Evolutionary conservation across 2,329 filamentous ascomycete genomes (phyloP).

Genomic region (Aspergillus aculeatus): DNA sequence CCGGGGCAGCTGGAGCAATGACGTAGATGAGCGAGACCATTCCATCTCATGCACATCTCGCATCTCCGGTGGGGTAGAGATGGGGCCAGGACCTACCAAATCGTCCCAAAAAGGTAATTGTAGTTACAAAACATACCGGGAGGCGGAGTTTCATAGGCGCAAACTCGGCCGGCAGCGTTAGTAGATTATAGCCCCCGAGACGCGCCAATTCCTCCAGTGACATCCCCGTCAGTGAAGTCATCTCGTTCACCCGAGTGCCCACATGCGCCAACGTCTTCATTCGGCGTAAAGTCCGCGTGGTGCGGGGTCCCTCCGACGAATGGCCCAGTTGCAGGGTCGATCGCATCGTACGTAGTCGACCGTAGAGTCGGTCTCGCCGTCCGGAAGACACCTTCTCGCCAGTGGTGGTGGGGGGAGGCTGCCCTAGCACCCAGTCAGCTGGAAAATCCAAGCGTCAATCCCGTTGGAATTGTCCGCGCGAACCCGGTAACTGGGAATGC

Average conservation of each 20-base stretch:
- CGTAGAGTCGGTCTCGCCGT: constrained; percentile 24
- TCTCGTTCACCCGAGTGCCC: constrained; percentile 24
- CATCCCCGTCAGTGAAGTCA: constrained; percentile 38
- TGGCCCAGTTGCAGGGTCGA: constrained; percentile 32
- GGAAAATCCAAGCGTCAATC: neutral
- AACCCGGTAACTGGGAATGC: constrained; percentile 5
- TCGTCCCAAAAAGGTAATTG: constrained; percentile 36
- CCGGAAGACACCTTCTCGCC: constrained; percentile 9
- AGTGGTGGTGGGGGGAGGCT: neutral
- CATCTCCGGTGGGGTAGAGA: constrained; percentile 13
- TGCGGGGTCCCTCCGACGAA: constrained; percentile 13
- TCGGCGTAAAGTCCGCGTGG: constrained; percentile 32
- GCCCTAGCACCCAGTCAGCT: constrained; percentile 3
- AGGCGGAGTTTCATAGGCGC: constrained; percentile 40
- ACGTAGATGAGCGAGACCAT: constrained; percentile 11
- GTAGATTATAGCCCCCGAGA: constrained; percentile 43
- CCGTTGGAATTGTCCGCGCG: neutral
- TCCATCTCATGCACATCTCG: neutral
- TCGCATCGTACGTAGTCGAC: constrained; percentile 36
- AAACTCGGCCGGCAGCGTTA: constrained; percentile 39
- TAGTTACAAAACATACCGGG: constrained; percentile 46
- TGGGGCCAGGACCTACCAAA: constrained; percentile 31
- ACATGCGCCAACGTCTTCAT: constrained; percentile 42
- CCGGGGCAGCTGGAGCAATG: constrained; percentile 26
- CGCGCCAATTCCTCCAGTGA: constrained; percentile 42